Evolutionary conservation across 2,329 filamentous ascomycete species (phyloP), one percentile per base, ranked within the genome.

Genomic region (Claviceps pusilla): DNA sequence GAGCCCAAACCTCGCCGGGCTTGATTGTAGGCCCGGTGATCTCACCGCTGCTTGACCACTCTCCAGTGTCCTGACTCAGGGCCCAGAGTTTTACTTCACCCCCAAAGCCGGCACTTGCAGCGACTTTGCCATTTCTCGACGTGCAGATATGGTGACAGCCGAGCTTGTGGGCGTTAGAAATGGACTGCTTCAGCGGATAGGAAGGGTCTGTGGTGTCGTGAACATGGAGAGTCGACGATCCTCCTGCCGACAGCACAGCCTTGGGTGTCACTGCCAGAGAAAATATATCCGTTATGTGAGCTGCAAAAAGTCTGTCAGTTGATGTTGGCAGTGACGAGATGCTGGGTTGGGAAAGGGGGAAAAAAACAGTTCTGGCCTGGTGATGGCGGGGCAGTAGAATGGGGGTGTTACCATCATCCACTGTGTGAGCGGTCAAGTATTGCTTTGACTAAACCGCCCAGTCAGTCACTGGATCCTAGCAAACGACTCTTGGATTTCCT

Each of bases 371-470:
- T 10, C 35, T 41, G 48, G 48, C 48, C 9, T 14, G 14, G 31
- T 31, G 28, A 35, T 51, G 58, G 66, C 61, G 57, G 67, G 66
- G 64, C 42, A 48, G 29, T 66, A 50, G 35, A 45, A 14, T 24
- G 19, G 19, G 49, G 52, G 53, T 65, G 74, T 68, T 68, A 88
- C 88, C 89, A 74, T 89, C 80, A 67, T 95, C 87, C 68, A 95
- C 81, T 47, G 89, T 91, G 69, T 95, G 88, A 61, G 86, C 86
- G 64, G 91, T 94, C 58, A 98, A 80, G 69, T 96, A 98, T 84
- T 97, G 93, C 75, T 97, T 97, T 54, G 93, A 98, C 93, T 96
- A 57, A 9, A 48, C 19, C 10, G 9, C 19, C 12, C 12, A 12
- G 50, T 59, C 28, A 58, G 53, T 53, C 28, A 54, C 19, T 37